Evolutionary conservation across 768 basidiomycete species (phyloP).

Genomic region (Auricularia auricula-judae): DNA sequence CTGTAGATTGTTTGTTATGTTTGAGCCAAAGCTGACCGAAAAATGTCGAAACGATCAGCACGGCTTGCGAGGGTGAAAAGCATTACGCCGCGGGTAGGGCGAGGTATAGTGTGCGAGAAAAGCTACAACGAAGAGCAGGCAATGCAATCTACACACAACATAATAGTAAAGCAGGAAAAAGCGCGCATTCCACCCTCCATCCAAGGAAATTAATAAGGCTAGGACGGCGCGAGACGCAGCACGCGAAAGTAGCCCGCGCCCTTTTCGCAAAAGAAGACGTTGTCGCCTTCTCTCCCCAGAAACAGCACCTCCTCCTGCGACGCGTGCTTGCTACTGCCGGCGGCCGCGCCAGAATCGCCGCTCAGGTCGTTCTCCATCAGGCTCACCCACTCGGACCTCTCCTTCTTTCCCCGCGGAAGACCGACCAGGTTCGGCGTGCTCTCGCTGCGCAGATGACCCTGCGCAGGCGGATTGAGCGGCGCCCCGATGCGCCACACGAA

Average conservation of each 20-base stretch:
- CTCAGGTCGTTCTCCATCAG: not conserved
- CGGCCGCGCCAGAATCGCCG: not conserved
- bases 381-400: not conserved
- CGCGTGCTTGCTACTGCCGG: not conserved
- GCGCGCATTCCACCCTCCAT: too few species aligned
- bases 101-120: not conserved
- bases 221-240: conserved; percentile 46
- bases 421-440: not conserved
- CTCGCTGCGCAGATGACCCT: not conserved
- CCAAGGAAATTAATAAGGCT: not conserved
- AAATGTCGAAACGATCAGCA: too few species aligned
- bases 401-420: not conserved
- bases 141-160: not conserved
- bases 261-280: conserved; percentile 75
- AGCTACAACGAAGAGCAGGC: not conserved
- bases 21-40: too few species aligned
- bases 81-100: too few species aligned
- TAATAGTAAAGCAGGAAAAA: not conserved
- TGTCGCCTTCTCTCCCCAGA: conserved; percentile 65
- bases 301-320: conserved; percentile 61
- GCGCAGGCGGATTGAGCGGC: conserved; percentile 27
- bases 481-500: conserved; percentile 81
- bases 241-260: conserved; percentile 65
- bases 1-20: too few species aligned
- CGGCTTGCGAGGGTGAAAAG: too few species aligned